Evolutionary conservation across 2,329 filamentous ascomycete species (phyloP).

Genomic region (Macrophomina pseudophaseolina): DNA sequence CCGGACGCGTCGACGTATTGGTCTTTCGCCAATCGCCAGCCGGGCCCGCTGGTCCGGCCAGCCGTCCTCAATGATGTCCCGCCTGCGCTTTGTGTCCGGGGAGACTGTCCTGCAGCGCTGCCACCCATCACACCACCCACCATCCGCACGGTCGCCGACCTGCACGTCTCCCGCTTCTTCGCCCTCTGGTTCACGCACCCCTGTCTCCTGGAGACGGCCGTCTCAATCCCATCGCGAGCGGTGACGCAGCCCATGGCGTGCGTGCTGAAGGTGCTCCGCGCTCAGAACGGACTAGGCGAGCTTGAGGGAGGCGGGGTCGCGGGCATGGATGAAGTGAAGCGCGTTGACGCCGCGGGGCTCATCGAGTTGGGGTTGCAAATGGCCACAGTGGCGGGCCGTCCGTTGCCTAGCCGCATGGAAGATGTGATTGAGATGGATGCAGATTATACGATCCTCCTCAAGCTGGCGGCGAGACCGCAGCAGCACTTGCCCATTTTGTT

Average conservation of each 20-base stretch:
- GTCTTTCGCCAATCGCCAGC: not conserved
- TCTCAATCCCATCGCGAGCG: constrained; percentile 44
- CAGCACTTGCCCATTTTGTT: not conserved
- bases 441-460: not conserved
- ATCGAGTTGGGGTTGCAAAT: constrained; percentile 42
- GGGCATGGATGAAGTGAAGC: constrained; percentile 48
- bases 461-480: not conserved
- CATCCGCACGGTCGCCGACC: not conserved
- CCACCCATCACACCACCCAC: not conserved
- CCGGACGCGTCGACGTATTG: not conserved
- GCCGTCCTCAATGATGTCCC: too few relatives aligned
- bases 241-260: constrained; percentile 40
- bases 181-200: constrained; percentile 47
- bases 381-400: constrained; percentile 30
- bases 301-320: constrained; percentile 41
- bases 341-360: constrained; percentile 38
- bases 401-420: constrained; percentile 33
- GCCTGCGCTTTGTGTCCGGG: not conserved
- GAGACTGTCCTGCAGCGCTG: not conserved
- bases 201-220: constrained; percentile 45
- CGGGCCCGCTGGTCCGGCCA: not conserved
- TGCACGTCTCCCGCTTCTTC: constrained; percentile 32
- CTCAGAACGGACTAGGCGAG: constrained; percentile 47
- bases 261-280: constrained; percentile 46
- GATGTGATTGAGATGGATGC: constrained; percentile 25